These are phyloP conservation scores for Dissophora ornata DNA, from an alignment of 192 early-diverging fungal genomes.

Conservation along the genomic window DNA sequence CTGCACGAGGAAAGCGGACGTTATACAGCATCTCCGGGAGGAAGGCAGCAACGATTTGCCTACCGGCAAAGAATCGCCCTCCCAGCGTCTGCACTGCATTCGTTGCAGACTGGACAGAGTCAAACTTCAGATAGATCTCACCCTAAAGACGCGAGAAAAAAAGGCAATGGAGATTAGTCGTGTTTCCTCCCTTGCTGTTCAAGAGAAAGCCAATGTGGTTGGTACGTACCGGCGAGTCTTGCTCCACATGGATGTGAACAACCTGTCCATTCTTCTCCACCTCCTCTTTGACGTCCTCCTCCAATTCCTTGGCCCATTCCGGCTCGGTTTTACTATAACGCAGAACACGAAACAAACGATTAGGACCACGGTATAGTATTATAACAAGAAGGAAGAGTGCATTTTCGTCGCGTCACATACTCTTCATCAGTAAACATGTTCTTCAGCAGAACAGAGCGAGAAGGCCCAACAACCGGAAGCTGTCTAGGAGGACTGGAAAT, in stretches of 20 bases:
- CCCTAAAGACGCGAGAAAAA: constrained; percentile 60
- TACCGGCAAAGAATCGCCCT: constrained; percentile 92
- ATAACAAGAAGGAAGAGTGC: no score
- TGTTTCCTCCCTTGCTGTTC: no score
- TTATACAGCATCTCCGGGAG: constrained; percentile 74
- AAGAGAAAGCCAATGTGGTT: no score
- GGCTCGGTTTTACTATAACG: constrained; percentile 77
- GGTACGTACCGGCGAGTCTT: constrained; percentile 65
- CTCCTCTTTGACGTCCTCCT: constrained; percentile 87
- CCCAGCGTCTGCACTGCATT: constrained; percentile 78
- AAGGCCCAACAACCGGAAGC: constrained; percentile 64
- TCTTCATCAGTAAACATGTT: constrained; percentile 91
- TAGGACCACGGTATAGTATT: no score
- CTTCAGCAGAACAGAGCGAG: constrained; percentile 78
- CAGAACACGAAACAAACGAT: constrained; percentile 21
- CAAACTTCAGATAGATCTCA: constrained; percentile 88
- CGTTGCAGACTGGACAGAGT: constrained; percentile 69
- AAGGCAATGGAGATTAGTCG: no score
- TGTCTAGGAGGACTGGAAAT: constrained; percentile 54
- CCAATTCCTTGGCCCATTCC: constrained; percentile 86
- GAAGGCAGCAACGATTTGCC: constrained; percentile 73
- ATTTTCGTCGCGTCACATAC: no score
- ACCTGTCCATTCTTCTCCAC: constrained; percentile 83
- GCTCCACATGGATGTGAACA: constrained; percentile 79
- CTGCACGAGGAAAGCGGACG: constrained; percentile 71